phyloP scores from a whole-genome alignment of 2,329 filamentous ascomycete species.

The Hypoxylon sp. region DNA sequence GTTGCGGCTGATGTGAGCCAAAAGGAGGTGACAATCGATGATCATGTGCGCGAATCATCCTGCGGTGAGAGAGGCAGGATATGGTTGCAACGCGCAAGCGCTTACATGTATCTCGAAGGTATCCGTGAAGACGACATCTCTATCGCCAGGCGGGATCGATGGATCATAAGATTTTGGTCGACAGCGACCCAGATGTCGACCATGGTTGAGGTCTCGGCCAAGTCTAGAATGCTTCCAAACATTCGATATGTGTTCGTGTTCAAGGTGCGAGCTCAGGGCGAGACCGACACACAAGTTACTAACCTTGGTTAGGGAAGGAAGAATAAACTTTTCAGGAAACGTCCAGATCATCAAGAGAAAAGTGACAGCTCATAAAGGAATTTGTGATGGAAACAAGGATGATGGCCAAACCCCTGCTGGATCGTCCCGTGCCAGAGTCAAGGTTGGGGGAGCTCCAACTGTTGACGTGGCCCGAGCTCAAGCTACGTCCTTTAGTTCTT shows the following conservation, averaged over 20 bases:
- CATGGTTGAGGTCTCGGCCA: not conserved
- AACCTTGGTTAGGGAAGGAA: slow-evolving; percentile 15
- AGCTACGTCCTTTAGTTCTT: slow-evolving; percentile 12
- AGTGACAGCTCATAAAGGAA: slow-evolving; percentile 43
- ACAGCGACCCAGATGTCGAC: slow-evolving; percentile 14
- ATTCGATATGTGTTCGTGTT: not conserved
- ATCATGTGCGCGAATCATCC: slow-evolving; percentile 42
- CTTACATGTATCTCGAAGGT: slow-evolving; percentile 43
- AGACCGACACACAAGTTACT: not conserved
- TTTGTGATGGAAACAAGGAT: slow-evolving; percentile 41
- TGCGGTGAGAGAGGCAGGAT: slow-evolving; percentile 44
- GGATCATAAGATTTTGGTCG: slow-evolving; percentile 20
- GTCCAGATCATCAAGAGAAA: slow-evolving; percentile 33
- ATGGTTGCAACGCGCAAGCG: slow-evolving; percentile 43
- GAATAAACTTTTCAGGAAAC: slow-evolving; percentile 23
- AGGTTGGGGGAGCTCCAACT: slow-evolving; percentile 19
- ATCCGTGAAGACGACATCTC: slow-evolving; percentile 10
- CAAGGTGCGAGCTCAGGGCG: not conserved
- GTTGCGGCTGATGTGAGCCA: slow-evolving; percentile 46
- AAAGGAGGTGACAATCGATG: slow-evolving; percentile 39
- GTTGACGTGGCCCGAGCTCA: slow-evolving; percentile 33
- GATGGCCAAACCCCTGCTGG: slow-evolving; percentile 34
- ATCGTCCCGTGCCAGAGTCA: slow-evolving; percentile 42
- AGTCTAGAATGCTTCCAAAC: not conserved
- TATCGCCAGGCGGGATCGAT: slow-evolving; percentile 26